These are phyloP conservation scores for Megacollybia marginata DNA, from an alignment of 768 basidiomycete genomes.

Conservation along the genomic window DNA sequence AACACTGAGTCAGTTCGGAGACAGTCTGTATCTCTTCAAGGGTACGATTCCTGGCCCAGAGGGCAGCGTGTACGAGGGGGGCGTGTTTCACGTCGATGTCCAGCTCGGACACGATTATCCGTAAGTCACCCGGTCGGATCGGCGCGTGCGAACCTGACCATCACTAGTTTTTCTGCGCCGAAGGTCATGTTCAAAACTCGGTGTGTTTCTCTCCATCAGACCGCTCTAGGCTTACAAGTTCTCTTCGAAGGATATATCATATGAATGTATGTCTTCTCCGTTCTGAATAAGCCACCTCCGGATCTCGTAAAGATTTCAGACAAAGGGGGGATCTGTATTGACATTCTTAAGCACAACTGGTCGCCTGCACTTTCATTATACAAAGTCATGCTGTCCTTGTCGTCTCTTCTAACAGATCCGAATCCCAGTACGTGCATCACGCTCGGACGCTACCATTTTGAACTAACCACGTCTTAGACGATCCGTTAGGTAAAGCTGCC, in stretches of 20 bases:
- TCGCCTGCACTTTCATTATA: slow-evolving; percentile 89
- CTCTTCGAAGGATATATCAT: slow-evolving; percentile 62
- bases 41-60: slow-evolving; percentile 77
- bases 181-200: slow-evolving; percentile 69
- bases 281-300: neutral
- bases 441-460: slow-evolving; percentile 1
- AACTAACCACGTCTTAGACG: slow-evolving; percentile 34
- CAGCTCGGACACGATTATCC: slow-evolving; percentile 70
- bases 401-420: slow-evolving; percentile 87
- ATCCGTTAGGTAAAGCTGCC: slow-evolving; percentile 50
- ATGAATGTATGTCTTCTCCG: slow-evolving; percentile 54
- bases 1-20: slow-evolving; percentile 55
- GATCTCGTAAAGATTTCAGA: slow-evolving; percentile 49
- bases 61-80: slow-evolving; percentile 78
- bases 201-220: slow-evolving; percentile 25
- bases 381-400: slow-evolving; percentile 91
- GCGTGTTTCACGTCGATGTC: slow-evolving; percentile 64
- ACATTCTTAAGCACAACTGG: slow-evolving; percentile 92
- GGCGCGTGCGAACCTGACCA: neutral
- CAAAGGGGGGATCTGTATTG: slow-evolving; percentile 73
- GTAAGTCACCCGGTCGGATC: slow-evolving; percentile 33
- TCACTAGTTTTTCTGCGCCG: slow-evolving; percentile 67
- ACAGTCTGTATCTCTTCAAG: slow-evolving; percentile 66
- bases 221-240: neutral
- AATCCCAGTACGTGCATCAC: slow-evolving; percentile 67